Evolutionary conservation across 129 eudicot genomes (phyloP).

Genomic region (Helianthus tuberosus): DNA sequence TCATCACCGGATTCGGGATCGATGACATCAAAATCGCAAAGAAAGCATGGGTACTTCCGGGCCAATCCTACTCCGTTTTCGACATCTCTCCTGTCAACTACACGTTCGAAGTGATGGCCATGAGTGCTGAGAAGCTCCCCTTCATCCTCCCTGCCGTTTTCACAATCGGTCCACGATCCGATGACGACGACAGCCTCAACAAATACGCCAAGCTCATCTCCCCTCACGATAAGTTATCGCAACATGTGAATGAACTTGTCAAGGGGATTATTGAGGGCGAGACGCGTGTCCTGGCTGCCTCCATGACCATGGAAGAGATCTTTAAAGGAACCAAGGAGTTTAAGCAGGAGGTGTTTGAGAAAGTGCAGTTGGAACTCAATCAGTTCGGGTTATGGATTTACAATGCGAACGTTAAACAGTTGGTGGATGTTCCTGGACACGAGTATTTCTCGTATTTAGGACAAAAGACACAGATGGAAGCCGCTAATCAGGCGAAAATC

Average conservation of each 20-base stretch:
- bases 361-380: constrained; percentile 56
- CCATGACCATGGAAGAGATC: constrained; percentile 77
- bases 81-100: constrained; percentile 70
- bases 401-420: constrained; percentile 64
- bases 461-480: constrained; percentile 74
- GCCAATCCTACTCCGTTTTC: constrained; percentile 50
- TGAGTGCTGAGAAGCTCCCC: constrained; percentile 75
- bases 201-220: constrained; percentile 70
- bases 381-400: constrained; percentile 67
- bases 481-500: constrained; percentile 58
- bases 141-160: constrained; percentile 67
- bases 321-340: constrained; percentile 62
- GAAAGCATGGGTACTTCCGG: constrained; percentile 67
- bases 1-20: constrained; percentile 58
- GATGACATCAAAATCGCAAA: constrained; percentile 50
- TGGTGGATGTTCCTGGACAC: constrained; percentile 67
- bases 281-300: constrained; percentile 68
- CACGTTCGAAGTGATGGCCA: constrained; percentile 69
- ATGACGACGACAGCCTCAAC: constrained; percentile 42
- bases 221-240: constrained; percentile 51
- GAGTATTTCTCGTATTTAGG: constrained; percentile 73
- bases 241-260: constrained; percentile 62
- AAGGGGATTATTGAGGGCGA: constrained; percentile 74
- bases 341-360: constrained; percentile 59
- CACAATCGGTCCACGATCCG: constrained; percentile 59